These are phyloP conservation scores for Rhynchospora pubera DNA, from an alignment of 176 grass and related monocot genomes.

Conservation along the genomic window DNA sequence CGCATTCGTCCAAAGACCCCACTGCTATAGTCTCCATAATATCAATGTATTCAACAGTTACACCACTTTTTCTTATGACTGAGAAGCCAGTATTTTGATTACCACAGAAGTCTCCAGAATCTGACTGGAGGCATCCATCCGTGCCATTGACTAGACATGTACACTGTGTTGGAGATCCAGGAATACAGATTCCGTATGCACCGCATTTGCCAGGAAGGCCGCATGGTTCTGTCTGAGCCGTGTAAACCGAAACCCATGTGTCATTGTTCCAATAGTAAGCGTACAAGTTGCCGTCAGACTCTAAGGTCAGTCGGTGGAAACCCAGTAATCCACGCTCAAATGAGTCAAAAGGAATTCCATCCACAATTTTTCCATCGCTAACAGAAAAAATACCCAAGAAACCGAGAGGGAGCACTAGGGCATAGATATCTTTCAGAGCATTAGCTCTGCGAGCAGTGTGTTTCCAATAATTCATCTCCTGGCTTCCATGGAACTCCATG, in stretches of 20 bases:
- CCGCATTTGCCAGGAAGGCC: conserved; percentile 40
- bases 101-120: conserved; percentile 31
- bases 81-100: conserved; percentile 17
- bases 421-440: conserved; percentile 43
- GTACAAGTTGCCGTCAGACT: conserved; percentile 52
- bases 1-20: conserved; percentile 31
- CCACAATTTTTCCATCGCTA: neutral
- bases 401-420: conserved; percentile 30
- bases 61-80: conserved; percentile 33
- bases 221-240: conserved; percentile 32
- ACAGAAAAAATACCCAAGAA: conserved; percentile 51
- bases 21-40: conserved; percentile 27
- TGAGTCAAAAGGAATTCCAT: conserved; percentile 50
- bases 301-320: conserved; percentile 46
- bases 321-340: conserved; percentile 20
- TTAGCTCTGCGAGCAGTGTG: conserved; percentile 23
- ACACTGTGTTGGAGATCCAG: conserved; percentile 22
- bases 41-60: conserved; percentile 48
- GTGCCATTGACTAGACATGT: conserved; percentile 35
- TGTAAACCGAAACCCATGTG: conserved; percentile 37
- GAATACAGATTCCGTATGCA: conserved; percentile 50
- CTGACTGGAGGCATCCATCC: conserved; percentile 2
- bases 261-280: conserved; percentile 47
- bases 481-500: conserved; percentile 40
- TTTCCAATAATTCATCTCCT: conserved; percentile 39